Evolutionary conservation across 768 basidiomycete species (phyloP), one percentile per base, ranked within the genome.

Genomic region (Termitomyces sp.): DNA sequence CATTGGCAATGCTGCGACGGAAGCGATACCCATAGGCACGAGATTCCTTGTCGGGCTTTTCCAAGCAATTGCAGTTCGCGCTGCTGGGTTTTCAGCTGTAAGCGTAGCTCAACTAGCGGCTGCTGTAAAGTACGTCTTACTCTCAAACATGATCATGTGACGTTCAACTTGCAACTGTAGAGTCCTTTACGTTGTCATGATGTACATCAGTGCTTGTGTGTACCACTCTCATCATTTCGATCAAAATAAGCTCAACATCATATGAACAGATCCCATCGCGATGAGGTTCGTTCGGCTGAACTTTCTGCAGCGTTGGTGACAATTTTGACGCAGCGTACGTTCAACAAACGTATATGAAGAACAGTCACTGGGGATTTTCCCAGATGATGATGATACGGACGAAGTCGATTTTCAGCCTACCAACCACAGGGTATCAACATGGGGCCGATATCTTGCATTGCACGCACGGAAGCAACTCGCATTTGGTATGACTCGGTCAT

Each of bases 301-400:
- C 13, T 28, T 33, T n/a, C 4, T 47, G 5, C 9, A 14, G 1
- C 32, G 14, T 48, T 35, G 9, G 30, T 41, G 13, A 63, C n/a
- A 38, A 24, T 10, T 30, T 40, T 3, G 24, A 13, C 40, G 2
- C 52, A 90, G 90, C 68, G 92, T 98, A 22, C 92, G 96, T 11
- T 87, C 92, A n/a, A 87, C 89, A 47, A 92, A 93, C 63, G 92
- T 92, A 0, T 97, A 98, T 67, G 96, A 99, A 70, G 95, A 97
- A 65, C 85, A 83, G 54, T 94, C 93, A 0, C 79, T 98, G 24
- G 96, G 94, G 2, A 74, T 95, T 46, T 94, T 87, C 64, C 72
- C 75, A 16, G 68, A 76, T 3, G 74, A 81, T 3, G 77, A 82
- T 13, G 76, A 79, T 0, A 72, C 81, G n/a, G 74, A 78, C 14